These are phyloP conservation scores for Podospora pseudopauciseta DNA, from an alignment of 495 filamentous ascomycete genomes.

Conservation along the genomic window DNA sequence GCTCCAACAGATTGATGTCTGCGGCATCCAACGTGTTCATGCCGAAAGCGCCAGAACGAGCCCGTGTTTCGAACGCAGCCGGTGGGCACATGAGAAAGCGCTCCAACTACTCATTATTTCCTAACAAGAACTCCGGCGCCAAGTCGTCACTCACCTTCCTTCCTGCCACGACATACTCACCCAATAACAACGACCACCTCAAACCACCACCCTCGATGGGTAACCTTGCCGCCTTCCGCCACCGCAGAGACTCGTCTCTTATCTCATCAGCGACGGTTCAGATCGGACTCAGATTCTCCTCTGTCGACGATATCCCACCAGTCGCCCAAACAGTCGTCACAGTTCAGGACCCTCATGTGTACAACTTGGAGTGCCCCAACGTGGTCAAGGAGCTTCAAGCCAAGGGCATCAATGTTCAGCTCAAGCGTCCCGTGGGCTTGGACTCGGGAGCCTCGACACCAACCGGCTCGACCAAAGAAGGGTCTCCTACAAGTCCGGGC, in stretches of 20 bases:
- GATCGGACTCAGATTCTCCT: constrained; percentile 48
- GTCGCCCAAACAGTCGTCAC: constrained; percentile 21
- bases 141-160: constrained; percentile 37
- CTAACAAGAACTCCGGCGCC: constrained; percentile 26
- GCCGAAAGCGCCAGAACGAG: constrained; percentile 31
- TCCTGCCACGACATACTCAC: constrained; percentile 43
- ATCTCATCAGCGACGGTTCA: constrained; percentile 47
- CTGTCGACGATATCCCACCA: constrained; percentile 41
- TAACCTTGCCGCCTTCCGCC: constrained; percentile 29
- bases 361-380: constrained; percentile 34
- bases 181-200: constrained; percentile 28
- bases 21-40: constrained; percentile 22
- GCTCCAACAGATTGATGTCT: constrained; percentile 35
- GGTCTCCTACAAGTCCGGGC: constrained; percentile 14
- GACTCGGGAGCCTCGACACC: constrained; percentile 15
- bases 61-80: constrained; percentile 24
- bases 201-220: constrained; percentile 43
- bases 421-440: constrained; percentile 33
- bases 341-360: constrained; percentile 27
- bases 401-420: constrained; percentile 2
- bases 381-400: constrained; percentile 19
- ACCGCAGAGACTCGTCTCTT: constrained; percentile 44
- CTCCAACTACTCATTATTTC: constrained; percentile 41
- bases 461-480: background rate
- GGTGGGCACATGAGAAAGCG: constrained; percentile 34